Evolutionary conservation across 345 rosid species (phyloP).

Genomic region (Alliaria petiolata): DNA sequence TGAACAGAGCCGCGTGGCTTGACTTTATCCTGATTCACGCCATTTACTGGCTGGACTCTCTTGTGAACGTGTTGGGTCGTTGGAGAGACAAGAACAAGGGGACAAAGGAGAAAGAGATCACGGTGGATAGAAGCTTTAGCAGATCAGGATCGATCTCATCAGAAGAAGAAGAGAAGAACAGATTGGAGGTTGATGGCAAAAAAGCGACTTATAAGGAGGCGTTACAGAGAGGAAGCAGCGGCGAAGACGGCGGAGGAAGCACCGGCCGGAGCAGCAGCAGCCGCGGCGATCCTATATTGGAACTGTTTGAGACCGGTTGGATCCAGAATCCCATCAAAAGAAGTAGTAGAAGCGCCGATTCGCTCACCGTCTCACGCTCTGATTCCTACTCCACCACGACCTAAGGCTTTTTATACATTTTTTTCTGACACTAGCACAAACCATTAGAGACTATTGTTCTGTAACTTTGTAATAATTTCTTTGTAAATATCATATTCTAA

Average conservation of each 20-base stretch:
- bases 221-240: conserved; percentile 42
- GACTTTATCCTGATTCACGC: conserved; percentile 31
- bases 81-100: conserved; percentile 33
- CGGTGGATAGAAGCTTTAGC: conserved; percentile 34
- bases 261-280: background rate
- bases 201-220: conserved; percentile 49
- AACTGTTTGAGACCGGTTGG: conserved; percentile 55
- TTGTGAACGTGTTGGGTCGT: conserved; percentile 17
- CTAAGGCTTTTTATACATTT: background rate
- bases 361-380: conserved; percentile 14
- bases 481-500: conserved; percentile 7
- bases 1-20: conserved; percentile 35
- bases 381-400: conserved; percentile 11
- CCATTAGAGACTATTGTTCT: background rate
- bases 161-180: conserved; percentile 1
- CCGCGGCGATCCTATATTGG: conserved; percentile 42
- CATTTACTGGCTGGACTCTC: conserved; percentile 41
- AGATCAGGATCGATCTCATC: conserved; percentile 23
- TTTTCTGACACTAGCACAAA: no score
- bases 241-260: conserved; percentile 27
- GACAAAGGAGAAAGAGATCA: conserved; percentile 56
- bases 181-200: background rate
- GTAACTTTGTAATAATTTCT: background rate
- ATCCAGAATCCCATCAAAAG: conserved; percentile 33
- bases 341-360: conserved; percentile 20